Conservation (phyloP, 768 basidiomycete species). For the Brasilioporus rufonigricans region DNA sequence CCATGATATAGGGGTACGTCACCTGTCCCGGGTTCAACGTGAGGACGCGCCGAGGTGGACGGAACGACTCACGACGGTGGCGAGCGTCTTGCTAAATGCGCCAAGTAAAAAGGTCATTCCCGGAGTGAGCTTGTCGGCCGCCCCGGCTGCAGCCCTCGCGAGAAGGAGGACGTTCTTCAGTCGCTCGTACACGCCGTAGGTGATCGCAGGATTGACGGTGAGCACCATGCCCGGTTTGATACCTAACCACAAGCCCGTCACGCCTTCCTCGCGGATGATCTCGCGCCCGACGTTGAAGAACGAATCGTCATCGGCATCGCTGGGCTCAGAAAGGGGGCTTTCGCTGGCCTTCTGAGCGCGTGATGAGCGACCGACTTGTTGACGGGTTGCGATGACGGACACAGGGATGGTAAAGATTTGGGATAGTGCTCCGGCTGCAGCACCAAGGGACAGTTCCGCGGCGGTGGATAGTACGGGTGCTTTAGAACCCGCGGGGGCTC, state of each 20-base stretch:
- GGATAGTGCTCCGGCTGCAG: conserved; percentile 88
- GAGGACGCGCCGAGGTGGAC: too few species aligned
- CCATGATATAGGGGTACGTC: conserved; percentile 95
- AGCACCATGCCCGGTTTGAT: conserved; percentile 91
- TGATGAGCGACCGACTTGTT: conserved; percentile 72
- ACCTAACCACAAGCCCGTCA: conserved; percentile 89
- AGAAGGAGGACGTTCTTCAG: conserved; percentile 73
- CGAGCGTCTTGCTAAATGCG: conserved; percentile 90
- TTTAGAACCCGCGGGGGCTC: conserved; percentile 59
- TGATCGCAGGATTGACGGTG: conserved; percentile 96
- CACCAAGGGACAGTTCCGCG: conserved; percentile 85
- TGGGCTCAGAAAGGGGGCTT: background rate
- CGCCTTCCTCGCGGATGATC: conserved; percentile 86
- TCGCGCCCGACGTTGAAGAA: conserved; percentile 79
- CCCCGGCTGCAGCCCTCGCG: conserved; percentile 45
- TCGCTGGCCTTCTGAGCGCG: background rate
- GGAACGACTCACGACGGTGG: conserved; percentile 71
- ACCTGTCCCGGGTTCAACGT: conserved; percentile 47
- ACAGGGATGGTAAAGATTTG: conserved; percentile 99
- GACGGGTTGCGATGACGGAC: conserved; percentile 94
- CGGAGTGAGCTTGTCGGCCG: conserved; percentile 65
- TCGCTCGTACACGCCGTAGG: conserved; percentile 92
- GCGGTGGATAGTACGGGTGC: conserved; percentile 64
- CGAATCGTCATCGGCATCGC: conserved; percentile 51
- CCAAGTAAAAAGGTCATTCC: conserved; percentile 83